Conservation (phyloP, 2,329 filamentous ascomycete genomes). For the Fusarium tanahbumbuense region DNA sequence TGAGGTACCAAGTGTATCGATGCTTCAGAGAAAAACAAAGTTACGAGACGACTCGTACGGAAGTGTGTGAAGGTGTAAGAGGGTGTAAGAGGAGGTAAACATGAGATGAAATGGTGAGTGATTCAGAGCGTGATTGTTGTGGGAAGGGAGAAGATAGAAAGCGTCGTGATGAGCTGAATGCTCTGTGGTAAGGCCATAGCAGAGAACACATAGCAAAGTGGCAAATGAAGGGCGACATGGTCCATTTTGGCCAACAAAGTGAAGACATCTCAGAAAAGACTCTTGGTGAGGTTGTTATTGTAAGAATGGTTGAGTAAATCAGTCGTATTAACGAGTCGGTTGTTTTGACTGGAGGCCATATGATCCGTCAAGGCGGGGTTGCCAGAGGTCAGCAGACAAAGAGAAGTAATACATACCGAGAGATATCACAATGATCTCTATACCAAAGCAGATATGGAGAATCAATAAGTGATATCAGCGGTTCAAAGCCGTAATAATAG, state of each 20-base stretch:
- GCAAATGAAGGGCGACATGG: neutral
- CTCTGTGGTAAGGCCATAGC: neutral
- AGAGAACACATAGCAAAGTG: neutral
- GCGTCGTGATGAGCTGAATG: neutral
- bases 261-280: neutral
- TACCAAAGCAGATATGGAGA: neutral
- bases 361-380: conserved; percentile 33
- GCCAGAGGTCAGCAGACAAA: conserved; percentile 31
- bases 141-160: neutral
- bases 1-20: neutral
- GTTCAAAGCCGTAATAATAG: neutral
- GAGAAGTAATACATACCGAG: conserved; percentile 12
- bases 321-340: neutral
- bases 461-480: neutral
- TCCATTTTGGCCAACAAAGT: neutral
- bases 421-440: neutral
- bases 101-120: neutral
- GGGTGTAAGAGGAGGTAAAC: neutral
- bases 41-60: too few relatives aligned
- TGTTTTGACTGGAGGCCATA: conserved; percentile 6
- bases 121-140: neutral
- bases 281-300: neutral
- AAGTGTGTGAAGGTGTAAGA: neutral
- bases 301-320: neutral
- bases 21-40: neutral